Evolutionary conservation across 2,329 filamentous ascomycete species (phyloP), one percentile per base, ranked within the genome.

Genomic region (Trichoderma asperellum): DNA sequence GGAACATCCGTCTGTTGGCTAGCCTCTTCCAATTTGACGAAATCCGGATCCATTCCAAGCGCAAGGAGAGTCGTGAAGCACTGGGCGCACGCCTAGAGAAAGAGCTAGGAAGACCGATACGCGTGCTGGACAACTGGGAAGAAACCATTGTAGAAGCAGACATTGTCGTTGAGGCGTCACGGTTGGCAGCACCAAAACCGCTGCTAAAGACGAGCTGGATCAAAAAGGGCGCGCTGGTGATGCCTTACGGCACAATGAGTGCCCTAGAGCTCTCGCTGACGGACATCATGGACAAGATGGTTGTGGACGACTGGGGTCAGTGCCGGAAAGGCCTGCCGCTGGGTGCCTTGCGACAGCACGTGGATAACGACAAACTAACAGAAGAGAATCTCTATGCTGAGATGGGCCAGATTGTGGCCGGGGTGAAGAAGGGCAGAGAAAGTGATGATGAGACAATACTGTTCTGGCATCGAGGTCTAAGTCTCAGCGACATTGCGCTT

Each of bases 301-400:
- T 70, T 8, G 64, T 70, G 8, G 68, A 70, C 35, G 68, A 70
- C 16, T 70, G 68, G 68, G 64, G 56, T 52, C 68, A 70, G 64
- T 70, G 68, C 37, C 68, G 68, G 37, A 70, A 68, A n/a, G 68
- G 68, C 18, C 35, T 70, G 47, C 68, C 68, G 21, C 49, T 70
- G n/a, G 68, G 68, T 11, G 68, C 68, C 14, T 37, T 70, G 57
- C 32, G 68, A 12, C 68, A 70, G 64, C 68, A 70, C 47, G 68
- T 70, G 21, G 68, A 68, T n/a, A 68, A 47, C 18, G 68, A 70
- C 63, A 61, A 68, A 35, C 56, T 70, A 5, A 70, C 68, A 14
- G 64, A 70, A 21, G 68, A 70, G 8, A 68, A 53, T 61, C 52
- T 70, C 47, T 35, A 70, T 49, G 68, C 68, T 29, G 68, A 70